Base-by-base conservation (phyloP, 768 basidiomycete genomes). In the Serendipita vermifera region DNA sequence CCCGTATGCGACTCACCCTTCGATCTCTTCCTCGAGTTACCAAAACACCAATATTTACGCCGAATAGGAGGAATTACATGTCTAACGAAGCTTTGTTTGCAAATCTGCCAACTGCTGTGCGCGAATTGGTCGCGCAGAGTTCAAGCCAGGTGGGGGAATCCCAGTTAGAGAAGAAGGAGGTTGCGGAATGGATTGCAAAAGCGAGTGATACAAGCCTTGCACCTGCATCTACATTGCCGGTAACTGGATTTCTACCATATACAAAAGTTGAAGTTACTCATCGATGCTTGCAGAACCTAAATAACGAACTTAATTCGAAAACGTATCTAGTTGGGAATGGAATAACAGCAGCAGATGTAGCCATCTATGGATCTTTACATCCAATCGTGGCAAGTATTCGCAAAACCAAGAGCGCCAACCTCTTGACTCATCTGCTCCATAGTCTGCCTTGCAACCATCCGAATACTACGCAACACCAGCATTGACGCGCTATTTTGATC, bases 401-500 rank as follows among this genome's bases (percentile, higher is more conserved):
- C 38, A 5, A 33, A 24, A 26, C 54, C 5, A 33, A 43, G 38
- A 13, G 31, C 5, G 20, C 39, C 41, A 26, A 48, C n/a, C 26
- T 15, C 39, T 33, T 43, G 27, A 36, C 48, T 17, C 17, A 27
- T 14, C 33, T 3, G 55, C 15, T 1, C 13, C 14, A 6, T 27
- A 22, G 26, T 55, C 46, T 20, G 11, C 26, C 24, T 2, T 14
- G 6, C 57, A n/a, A 24, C 74, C 85, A 3, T 61, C 75, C n/a
- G 79, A 86, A 65, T 85, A 87, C 72, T 83, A 87, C 66, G 71
- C 82, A 15, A 77, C 81, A 55, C 91, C 94, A 3, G 77, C 87
- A 20, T 68, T 98, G 35, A 87, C 87, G 38, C 87, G 96, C 40
- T 97, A 94, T 75, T 94, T 98, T 66, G 86, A 93, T 69, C 90